Conservation (phyloP, 768 basidiomycete species). For the Termitomyces sp. region DNA sequence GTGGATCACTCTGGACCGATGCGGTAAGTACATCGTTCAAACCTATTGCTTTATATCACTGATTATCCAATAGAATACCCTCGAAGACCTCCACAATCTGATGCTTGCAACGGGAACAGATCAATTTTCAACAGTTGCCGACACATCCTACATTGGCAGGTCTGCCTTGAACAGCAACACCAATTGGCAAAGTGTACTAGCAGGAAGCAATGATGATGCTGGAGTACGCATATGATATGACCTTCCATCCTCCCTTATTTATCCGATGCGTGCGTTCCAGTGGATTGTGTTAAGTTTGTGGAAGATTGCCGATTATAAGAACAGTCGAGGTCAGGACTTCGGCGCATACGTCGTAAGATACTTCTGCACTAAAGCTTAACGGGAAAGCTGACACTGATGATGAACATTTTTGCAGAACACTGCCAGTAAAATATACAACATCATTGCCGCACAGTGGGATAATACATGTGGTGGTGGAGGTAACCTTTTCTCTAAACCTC, state of each 20-base stretch:
- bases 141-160: constrained; percentile 41
- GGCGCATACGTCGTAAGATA: constrained; percentile 25
- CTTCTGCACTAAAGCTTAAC: not conserved
- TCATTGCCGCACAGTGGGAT: constrained; percentile 51
- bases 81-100: constrained; percentile 55
- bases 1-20: constrained; percentile 54
- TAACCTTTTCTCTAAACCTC: constrained; percentile 12
- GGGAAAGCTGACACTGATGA: not conserved
- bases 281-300: constrained; percentile 56
- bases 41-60: not conserved
- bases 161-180: constrained; percentile 35
- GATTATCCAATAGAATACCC: constrained; percentile 36
- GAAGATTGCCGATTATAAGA: constrained; percentile 56
- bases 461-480: constrained; percentile 49
- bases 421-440: constrained; percentile 45
- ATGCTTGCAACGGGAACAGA: constrained; percentile 47
- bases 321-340: constrained; percentile 29
- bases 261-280: constrained; percentile 21
- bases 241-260: not conserved
- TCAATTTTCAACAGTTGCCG: constrained; percentile 36
- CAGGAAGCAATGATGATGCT: constrained; percentile 51
- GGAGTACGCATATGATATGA: constrained; percentile 27
- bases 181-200: constrained; percentile 40
- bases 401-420: constrained; percentile 31
- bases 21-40: constrained; percentile 30